Conservation (phyloP, 2,329 filamentous ascomycete genomes). For the Torrubiella hemipterigena region DNA sequence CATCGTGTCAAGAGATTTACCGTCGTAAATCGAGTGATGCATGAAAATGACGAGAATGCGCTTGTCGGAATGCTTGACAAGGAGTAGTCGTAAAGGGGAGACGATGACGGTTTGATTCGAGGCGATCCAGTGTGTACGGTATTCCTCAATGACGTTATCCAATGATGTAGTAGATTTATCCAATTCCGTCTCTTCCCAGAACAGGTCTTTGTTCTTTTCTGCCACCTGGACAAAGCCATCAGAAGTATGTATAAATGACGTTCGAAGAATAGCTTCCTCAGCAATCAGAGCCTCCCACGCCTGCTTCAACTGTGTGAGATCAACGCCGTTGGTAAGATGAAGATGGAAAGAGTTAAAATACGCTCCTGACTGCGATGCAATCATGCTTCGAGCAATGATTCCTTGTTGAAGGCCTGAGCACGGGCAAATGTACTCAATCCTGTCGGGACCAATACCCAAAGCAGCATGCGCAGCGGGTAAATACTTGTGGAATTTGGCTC, state of each 20-base stretch:
- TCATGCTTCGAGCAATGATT: constrained; percentile 62
- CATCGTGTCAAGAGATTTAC: constrained; percentile 60
- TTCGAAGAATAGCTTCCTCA: constrained; percentile 54
- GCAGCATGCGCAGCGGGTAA: constrained; percentile 35
- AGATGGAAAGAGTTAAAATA: constrained; percentile 75
- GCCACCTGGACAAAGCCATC: constrained; percentile 71
- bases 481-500: constrained; percentile 53
- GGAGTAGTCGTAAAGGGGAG: constrained; percentile 39
- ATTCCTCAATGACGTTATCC: constrained; percentile 18
- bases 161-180: constrained; percentile 17
- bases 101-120: constrained; percentile 35
- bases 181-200: constrained; percentile 29
- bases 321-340: constrained; percentile 30
- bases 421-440: constrained; percentile 64
- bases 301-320: constrained; percentile 32
- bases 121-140: constrained; percentile 38
- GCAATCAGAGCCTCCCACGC: constrained; percentile 47
- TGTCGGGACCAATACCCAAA: constrained; percentile 34
- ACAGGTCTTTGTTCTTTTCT: constrained; percentile 26
- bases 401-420: constrained; percentile 82
- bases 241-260: constrained; percentile 57
- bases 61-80: constrained; percentile 17
- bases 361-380: constrained; percentile 35
- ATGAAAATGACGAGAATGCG: constrained; percentile 50
- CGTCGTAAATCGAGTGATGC: constrained; percentile 84